A percentile compares a stretch with the other conserved stretches of the same genome.
Conservation (phyloP, 2,329 filamentous ascomycete species). For the Claviceps pazoutovae region DNA sequence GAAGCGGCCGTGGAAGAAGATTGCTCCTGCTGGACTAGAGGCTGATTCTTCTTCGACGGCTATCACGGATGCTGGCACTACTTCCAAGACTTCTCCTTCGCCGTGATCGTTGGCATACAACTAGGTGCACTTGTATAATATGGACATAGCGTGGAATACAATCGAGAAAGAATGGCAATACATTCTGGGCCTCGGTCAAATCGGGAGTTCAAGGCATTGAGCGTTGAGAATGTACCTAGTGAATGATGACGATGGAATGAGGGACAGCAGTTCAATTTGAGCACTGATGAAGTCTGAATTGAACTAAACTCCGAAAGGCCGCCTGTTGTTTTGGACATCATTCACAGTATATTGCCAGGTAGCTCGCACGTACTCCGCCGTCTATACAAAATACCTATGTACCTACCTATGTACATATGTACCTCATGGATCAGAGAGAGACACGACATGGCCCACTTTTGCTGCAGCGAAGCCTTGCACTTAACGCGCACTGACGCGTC, state of each 20-base stretch:
- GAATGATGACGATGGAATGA: too few relatives aligned
- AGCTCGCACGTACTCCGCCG: background rate
- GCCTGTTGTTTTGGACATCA: too few relatives aligned
- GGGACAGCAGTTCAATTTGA: too few relatives aligned
- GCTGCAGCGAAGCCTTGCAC: constrained; percentile 10
- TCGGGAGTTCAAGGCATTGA: background rate
- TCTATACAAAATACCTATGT: background rate
- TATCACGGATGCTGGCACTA: constrained; percentile 19
- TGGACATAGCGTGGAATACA: background rate
- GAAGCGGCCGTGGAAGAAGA: constrained; percentile 61
- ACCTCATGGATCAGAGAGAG: background rate
- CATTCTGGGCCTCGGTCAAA: background rate
- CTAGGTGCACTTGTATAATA: background rate
- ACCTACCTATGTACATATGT: background rate
- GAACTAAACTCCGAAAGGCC: too few relatives aligned
- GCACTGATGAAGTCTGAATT: too few relatives aligned
- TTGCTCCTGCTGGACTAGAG: constrained; percentile 32
- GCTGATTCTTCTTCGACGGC: constrained; percentile 20
- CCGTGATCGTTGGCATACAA: constrained; percentile 7
- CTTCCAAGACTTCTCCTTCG: constrained; percentile 19
- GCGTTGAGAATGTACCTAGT: background rate
- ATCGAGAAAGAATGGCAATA: background rate
- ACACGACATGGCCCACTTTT: background rate
- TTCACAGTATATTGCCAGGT: background rate
- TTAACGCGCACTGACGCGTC: constrained; percentile 25